Evolutionary conservation across 257 asterid genomes (phyloP).

Genomic region (Fraxinus cuspidata): DNA sequence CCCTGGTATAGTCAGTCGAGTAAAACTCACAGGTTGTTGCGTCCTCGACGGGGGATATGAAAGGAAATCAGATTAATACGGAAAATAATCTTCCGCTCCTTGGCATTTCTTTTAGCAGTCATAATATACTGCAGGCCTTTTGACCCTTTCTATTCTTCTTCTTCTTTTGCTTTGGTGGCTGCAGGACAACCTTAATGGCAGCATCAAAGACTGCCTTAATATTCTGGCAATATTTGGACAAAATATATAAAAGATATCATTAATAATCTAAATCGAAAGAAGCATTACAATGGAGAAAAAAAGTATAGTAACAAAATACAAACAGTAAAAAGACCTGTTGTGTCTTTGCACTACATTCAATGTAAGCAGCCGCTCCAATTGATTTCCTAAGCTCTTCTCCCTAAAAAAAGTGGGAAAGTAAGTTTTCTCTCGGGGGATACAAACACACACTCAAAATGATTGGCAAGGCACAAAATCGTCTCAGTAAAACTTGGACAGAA

Average conservation of each 20-base stretch:
- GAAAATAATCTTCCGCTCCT: slow-evolving; percentile 3
- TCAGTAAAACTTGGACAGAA: neutral
- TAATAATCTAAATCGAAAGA: slow-evolving; percentile 2
- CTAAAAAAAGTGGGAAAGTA: slow-evolving; percentile 12
- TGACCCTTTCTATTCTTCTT: slow-evolving; percentile 55
- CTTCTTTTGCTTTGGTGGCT: slow-evolving; percentile 56
- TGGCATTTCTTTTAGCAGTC: slow-evolving; percentile 25
- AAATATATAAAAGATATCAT: slow-evolving; percentile 3
- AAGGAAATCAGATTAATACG: slow-evolving; percentile 21
- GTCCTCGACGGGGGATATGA: slow-evolving; percentile 23
- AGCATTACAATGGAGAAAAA: neutral
- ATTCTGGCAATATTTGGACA: slow-evolving; percentile 40
- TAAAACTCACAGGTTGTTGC: slow-evolving; percentile 25
- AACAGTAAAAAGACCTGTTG: slow-evolving; percentile 52
- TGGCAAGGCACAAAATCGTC: neutral
- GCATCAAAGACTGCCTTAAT: slow-evolving; percentile 61
- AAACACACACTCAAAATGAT: neutral
- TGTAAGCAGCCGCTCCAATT: slow-evolving; percentile 37
- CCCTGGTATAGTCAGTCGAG: slow-evolving; percentile 37
- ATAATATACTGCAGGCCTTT: slow-evolving; percentile 67
- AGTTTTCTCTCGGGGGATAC: neutral
- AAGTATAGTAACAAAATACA: slow-evolving; percentile 14
- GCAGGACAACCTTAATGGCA: slow-evolving; percentile 60
- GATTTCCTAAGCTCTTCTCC: slow-evolving; percentile 35
- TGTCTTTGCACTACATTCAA: slow-evolving; percentile 60